Base-by-base conservation (phyloP, 306 rosid genomes). In the Cucumis hystrix region DNA sequence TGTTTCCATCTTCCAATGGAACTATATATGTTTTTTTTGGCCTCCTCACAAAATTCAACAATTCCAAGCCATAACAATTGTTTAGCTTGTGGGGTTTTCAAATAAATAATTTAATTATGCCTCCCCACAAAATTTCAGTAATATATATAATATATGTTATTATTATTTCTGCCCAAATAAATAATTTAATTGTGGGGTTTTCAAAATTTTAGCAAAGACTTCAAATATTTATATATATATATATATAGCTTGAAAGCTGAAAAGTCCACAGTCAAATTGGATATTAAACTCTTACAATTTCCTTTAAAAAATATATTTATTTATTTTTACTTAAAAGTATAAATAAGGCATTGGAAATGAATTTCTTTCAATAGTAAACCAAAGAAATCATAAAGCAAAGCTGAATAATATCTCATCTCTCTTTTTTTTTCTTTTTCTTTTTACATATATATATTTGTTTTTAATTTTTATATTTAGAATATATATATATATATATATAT, bases 381-480 rank as follows among this genome's bases (percentile, higher is more conserved):
- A 15, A 70, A 71, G 15, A 30, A 52, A 73, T 30, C 77, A 73
- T 51, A 73, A 73, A 73, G 77, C 45, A 73, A 73, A 73, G 30
- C 47, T 52, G 63, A 73, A 52, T 52, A 73, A 73, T 73, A 17
- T 71, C 76, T 51, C 11, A 16, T 64, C 25, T 9, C 40, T 23
- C 8, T 8, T 71, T n/a, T 25, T 2, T 20, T 78, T 71, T 67
- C 76, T 80, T n/a, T 73, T 84, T 75, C 78, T 91, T 74, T 79
- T 39, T 80, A 78, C 2, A 28, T 28, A 28, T 79, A 28, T 79
- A 81, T 85, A 83, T 63, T 89, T 81, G 77, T 91, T 37, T 12
- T 45, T 47, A 10, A 45, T 18, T 45, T 20, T 21, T 21, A 58
- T 69, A 47, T 45, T 43, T 43, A 69, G 11, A 7, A 7, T 9